Evolutionary conservation across 2,329 filamentous ascomycete genomes (phyloP), one percentile per base, ranked within the genome.

Genomic region (Aschersonia sp.): DNA sequence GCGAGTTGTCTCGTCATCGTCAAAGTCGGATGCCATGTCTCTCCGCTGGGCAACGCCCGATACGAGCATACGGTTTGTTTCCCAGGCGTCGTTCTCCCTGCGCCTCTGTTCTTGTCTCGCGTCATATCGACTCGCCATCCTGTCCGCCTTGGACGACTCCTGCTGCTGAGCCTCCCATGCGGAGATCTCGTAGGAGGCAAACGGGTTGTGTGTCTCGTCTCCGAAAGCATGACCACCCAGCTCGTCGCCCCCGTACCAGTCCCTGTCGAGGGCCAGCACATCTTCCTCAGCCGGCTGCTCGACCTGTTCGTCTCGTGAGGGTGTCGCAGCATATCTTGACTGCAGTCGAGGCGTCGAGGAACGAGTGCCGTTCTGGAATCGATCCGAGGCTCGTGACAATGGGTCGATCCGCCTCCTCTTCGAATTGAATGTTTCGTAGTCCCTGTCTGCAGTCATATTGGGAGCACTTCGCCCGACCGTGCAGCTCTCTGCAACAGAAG

Each of bases 21-120:
- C 83, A 58, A 96, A 94, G 59, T 92, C 88, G 45, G 78, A 75
- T 30, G 82, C 82, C 61, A 88, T 79, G 57, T 92, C 86, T 55
- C 88, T 74, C 59, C 91, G 74, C 64, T 98, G 94, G 20, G 92
- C 92, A 20, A 98, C 89, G 49, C 91, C 91, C 28, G 89, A 96
- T 1, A 89, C 92, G 51, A 98, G 74, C 92, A 98, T 97, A 50
- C 92, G 85, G 63, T 98, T 98, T 12, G 91, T 92, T 65, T 98
- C 94, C 92, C 92, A 98, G 0, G 89, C 91, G 65, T 98, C 92
- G 43, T 92, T 89, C 60, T 98, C 92, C 61, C 85, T 89, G 63
- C 95, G 87, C 57, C 89, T 86, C 65, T 95, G 88, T 50, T 87
- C 74, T 51, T 83, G 82, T 46, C 85, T 77, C 43, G 84, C 84